phyloP scores from a whole-genome alignment of 1,139 yeast species.

The Taphrina wiesneri region DNA sequence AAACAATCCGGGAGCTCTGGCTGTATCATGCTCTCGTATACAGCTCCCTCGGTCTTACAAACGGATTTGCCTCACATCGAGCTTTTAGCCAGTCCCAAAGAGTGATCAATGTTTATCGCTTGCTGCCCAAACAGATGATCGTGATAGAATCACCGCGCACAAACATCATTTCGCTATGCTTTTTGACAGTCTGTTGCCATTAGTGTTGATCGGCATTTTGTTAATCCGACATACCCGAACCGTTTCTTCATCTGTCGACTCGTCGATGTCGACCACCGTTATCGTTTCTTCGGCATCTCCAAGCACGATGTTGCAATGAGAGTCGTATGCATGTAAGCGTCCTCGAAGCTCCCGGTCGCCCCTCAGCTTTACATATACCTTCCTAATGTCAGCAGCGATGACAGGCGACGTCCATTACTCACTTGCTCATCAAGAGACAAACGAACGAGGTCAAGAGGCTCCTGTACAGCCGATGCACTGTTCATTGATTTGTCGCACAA shows the following conservation, averaged over 20 bases:
- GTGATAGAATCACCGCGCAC: conserved; percentile 63
- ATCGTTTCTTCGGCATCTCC: conserved; percentile 90
- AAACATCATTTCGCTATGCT: conserved; percentile 83
- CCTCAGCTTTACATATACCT: conserved; percentile 82
- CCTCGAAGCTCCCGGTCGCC: conserved; percentile 96
- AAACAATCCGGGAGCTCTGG: too few species aligned
- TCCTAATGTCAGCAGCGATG: conserved; percentile 34
- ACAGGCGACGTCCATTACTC: not conserved
- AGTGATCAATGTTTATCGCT: not conserved
- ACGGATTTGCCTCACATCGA: too few species aligned
- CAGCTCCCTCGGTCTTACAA: too few species aligned
- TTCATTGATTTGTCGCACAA: conserved; percentile 6
- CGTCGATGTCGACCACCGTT: conserved; percentile 56
- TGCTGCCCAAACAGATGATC: conserved; percentile 27
- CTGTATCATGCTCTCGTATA: too few species aligned
- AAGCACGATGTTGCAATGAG: conserved; percentile 67
- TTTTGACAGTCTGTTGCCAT: conserved; percentile 59
- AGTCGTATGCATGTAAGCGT: conserved; percentile 59
- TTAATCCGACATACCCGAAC: conserved; percentile 45
- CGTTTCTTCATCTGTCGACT: conserved; percentile 44
- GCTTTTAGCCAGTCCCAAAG: too few species aligned
- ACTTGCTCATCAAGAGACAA: conserved; percentile 73
- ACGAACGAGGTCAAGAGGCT: conserved; percentile 85
- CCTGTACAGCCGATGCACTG: conserved; percentile 41
- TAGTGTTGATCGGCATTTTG: too few species aligned